These are phyloP conservation scores for Fragilaria crotonensis DNA, from an alignment of 108 stramenopile genomes.

Conservation along the genomic window DNA sequence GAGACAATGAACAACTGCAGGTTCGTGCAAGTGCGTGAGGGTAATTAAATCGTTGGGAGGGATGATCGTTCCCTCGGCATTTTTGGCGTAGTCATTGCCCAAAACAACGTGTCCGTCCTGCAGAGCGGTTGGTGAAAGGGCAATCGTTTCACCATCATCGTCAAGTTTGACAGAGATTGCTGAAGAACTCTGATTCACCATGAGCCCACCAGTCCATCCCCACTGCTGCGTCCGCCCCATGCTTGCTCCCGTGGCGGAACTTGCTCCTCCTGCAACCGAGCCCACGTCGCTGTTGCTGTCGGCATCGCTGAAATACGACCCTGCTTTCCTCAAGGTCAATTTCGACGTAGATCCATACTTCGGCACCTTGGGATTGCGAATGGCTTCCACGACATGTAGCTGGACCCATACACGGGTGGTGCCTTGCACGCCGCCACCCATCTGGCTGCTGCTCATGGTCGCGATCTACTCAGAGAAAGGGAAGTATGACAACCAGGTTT, in stretches of 20 bases:
- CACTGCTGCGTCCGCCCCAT: not conserved
- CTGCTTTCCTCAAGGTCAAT: not conserved
- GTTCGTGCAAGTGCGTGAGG: slow-evolving; percentile 74
- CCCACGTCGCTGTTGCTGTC: not conserved
- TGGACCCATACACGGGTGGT: not conserved
- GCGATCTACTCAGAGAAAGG: too few relatives aligned
- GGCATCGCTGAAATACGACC: not conserved
- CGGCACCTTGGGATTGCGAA: not conserved
- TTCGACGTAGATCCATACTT: too few relatives aligned
- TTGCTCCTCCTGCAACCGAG: not conserved
- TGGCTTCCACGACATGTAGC: not conserved
- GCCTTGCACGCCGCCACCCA: not conserved
- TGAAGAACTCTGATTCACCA: not conserved
- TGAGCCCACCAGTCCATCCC: not conserved
- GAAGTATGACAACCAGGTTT: too few relatives aligned
- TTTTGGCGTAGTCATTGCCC: slow-evolving; percentile 2
- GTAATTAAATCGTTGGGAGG: slow-evolving; percentile 69
- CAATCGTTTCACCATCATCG: not conserved
- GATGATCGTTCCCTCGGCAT: slow-evolving; percentile 6
- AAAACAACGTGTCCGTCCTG: slow-evolving; percentile 1
- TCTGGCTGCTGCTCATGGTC: too few relatives aligned
- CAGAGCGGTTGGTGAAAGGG: not conserved
- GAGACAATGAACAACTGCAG: slow-evolving; percentile 82
- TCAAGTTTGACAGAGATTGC: not conserved
- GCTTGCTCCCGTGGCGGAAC: not conserved